Evolutionary conservation across 805 yeast genomes (phyloP).

Genomic region (Ogataea saltuana): DNA sequence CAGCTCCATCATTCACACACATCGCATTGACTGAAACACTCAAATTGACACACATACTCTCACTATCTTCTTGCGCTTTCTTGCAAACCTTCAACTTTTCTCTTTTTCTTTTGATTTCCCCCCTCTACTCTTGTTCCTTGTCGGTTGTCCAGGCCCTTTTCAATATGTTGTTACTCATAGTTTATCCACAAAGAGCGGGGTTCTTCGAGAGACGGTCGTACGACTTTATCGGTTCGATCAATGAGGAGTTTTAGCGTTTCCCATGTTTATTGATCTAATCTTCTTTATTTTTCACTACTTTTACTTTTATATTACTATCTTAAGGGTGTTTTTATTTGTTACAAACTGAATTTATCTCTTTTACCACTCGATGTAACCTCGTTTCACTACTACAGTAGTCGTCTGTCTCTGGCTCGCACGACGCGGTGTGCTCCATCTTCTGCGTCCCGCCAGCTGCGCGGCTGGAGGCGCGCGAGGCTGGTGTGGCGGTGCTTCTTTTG

Average conservation of each 20-base stretch:
- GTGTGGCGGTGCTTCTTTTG: no score
- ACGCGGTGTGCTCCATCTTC: no score
- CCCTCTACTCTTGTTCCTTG: constrained; percentile 5
- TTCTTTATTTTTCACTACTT: constrained; percentile 4
- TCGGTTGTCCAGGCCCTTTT: constrained; percentile 5
- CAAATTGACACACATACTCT: background rate
- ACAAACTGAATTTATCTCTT: constrained; percentile 10
- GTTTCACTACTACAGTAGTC: no score
- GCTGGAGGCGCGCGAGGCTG: no score
- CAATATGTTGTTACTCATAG: constrained; percentile 6
- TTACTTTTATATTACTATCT: constrained; percentile 12
- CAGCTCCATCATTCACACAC: background rate
- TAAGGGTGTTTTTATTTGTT: constrained; percentile 20
- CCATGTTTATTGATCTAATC: constrained; percentile 8
- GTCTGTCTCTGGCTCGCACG: no score
- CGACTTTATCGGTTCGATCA: constrained; percentile 8
- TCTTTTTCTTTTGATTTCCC: background rate
- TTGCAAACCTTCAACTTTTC: background rate
- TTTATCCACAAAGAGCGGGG: constrained; percentile 6
- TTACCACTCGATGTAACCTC: no score
- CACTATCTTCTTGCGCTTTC: constrained; percentile 2
- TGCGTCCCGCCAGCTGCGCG: no score
- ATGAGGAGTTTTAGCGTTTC: constrained; percentile 6
- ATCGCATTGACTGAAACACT: background rate
- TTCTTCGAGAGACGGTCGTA: constrained; percentile 1